Base-by-base conservation (phyloP, 768 basidiomycete species). In the Mrakia blollopis region DNA sequence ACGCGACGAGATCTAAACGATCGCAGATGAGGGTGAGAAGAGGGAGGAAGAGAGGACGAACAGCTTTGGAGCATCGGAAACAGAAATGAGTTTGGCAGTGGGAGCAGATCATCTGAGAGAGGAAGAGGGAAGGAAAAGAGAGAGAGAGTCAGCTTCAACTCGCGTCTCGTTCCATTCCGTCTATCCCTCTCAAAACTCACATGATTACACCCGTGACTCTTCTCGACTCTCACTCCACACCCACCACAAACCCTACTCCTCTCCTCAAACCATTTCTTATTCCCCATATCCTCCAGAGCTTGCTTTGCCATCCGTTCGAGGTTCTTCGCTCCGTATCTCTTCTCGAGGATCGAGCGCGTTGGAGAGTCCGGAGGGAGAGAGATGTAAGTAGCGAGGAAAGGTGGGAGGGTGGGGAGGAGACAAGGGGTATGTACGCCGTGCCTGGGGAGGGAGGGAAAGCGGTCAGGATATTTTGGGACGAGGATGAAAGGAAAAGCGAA, bases 361-460 rank as follows among this genome's bases (percentile, higher is more conserved):
- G 74, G 69, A 4, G 77, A 74, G 30, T 54, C 30, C 11, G 60
- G 28, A 3, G 60, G 54, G n/a, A 78, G 73, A 30, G 52, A 41
- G 35, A 74, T 57, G 44, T 77, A 77, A 14, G 78, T 37, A 74
- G 76, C 28, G 90, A 87, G 79, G 25, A 92, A 73, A 18, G 62
- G 50, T 4, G 72, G 67, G 25, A 73, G 68, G 41, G 44, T 63
- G 14, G 89, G 88, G 37, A 91, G 87, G 0, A 88, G 88, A 79
- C 94, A 96, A 14, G 87, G 84, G 8, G 88, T 87, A 70, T 91
- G 87, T 2, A 91, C 89, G 2, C 94, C 94, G 82, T 96, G 94
- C 93, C 91, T 92, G 77, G 21, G n/a, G n/a, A 57, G 60, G 35
- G 32, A 6, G 54, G 23, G 60, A 37, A 18, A 1, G 23, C 9